A percentile compares a stretch with the other conserved stretches of the same genome.
Conservation (phyloP, 768 basidiomycete genomes). For the Mycena albidolilacea region DNA sequence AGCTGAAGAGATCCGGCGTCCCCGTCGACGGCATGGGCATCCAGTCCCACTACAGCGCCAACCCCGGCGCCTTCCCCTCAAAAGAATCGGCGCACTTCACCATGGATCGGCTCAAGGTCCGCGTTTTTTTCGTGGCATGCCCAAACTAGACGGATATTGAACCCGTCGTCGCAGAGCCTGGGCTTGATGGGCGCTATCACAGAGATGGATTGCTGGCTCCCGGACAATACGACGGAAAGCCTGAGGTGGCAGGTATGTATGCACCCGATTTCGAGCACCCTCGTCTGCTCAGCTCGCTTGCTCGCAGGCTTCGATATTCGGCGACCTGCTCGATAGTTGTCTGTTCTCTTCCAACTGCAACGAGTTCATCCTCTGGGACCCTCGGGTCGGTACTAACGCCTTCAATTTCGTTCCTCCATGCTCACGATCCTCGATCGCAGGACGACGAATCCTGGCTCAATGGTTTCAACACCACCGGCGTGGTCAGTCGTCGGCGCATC, state of each 20-base stretch:
- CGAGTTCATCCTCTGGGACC: slow-evolving; percentile 37
- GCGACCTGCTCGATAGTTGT: slow-evolving; percentile 35
- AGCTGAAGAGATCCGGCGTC: slow-evolving; percentile 25
- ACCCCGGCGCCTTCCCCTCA: slow-evolving; percentile 35
- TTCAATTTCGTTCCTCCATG: background rate
- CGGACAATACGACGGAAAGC: slow-evolving; percentile 34
- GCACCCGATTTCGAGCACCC: no score
- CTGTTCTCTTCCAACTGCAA: slow-evolving; percentile 33
- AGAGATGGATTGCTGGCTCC: slow-evolving; percentile 38
- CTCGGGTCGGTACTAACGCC: slow-evolving; percentile 10
- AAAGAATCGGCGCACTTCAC: slow-evolving; percentile 40
- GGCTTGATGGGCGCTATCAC: slow-evolving; percentile 37
- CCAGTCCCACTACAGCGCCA: slow-evolving; percentile 39
- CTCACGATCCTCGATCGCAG: background rate
- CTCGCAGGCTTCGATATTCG: slow-evolving; percentile 34
- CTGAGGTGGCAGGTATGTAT: slow-evolving; percentile 34
- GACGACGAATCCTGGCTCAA: slow-evolving; percentile 40
- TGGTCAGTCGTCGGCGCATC: slow-evolving; percentile 10
- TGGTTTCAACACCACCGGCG: slow-evolving; percentile 2
- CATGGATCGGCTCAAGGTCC: slow-evolving; percentile 38
- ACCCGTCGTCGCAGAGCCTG: slow-evolving; percentile 17
- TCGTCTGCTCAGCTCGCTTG: background rate
- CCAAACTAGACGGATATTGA: background rate
- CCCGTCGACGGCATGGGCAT: slow-evolving; percentile 37
- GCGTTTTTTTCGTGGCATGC: background rate